phyloP scores from a whole-genome alignment of 148 eudicot genomes.

The Mesembryanthemum crystallinum region DNA sequence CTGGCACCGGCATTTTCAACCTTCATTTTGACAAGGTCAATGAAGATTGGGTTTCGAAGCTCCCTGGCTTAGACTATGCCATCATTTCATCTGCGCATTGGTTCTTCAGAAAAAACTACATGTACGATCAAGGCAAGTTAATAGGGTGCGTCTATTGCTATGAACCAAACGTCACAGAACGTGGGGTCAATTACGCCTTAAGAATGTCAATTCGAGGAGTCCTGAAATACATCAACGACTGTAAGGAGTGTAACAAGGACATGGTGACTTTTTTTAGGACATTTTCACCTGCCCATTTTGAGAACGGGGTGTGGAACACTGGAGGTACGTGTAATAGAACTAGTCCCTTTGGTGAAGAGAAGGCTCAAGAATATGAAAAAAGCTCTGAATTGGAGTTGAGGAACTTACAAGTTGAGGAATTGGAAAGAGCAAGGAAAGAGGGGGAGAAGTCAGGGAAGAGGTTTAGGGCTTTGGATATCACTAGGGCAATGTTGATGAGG shows the following conservation, averaged over 20 bases:
- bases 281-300: slow-evolving; percentile 76
- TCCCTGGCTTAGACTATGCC: slow-evolving; percentile 47
- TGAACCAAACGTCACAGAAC: slow-evolving; percentile 42
- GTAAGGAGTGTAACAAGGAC: slow-evolving; percentile 38
- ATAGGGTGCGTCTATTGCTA: slow-evolving; percentile 65
- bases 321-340: slow-evolving; percentile 69
- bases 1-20: slow-evolving; percentile 43
- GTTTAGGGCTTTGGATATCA: slow-evolving; percentile 59
- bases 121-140: slow-evolving; percentile 35
- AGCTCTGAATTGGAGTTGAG: slow-evolving; percentile 36
- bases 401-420: slow-evolving; percentile 43
- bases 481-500: slow-evolving; percentile 53
- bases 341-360: slow-evolving; percentile 33
- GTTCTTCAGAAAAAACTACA: slow-evolving; percentile 57
- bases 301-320: slow-evolving; percentile 58
- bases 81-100: slow-evolving; percentile 65
- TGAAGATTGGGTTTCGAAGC: slow-evolving; percentile 40
- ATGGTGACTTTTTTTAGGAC: slow-evolving; percentile 53
- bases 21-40: slow-evolving; percentile 57
- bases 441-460: slow-evolving; percentile 30
- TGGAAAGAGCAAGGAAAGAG: slow-evolving; percentile 32
- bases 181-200: slow-evolving; percentile 36
- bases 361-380: slow-evolving; percentile 2
- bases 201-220: slow-evolving; percentile 48
- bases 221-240: slow-evolving; percentile 35